Conservation (phyloP, 2,329 filamentous ascomycete species). For the Diaporthe batatas region DNA sequence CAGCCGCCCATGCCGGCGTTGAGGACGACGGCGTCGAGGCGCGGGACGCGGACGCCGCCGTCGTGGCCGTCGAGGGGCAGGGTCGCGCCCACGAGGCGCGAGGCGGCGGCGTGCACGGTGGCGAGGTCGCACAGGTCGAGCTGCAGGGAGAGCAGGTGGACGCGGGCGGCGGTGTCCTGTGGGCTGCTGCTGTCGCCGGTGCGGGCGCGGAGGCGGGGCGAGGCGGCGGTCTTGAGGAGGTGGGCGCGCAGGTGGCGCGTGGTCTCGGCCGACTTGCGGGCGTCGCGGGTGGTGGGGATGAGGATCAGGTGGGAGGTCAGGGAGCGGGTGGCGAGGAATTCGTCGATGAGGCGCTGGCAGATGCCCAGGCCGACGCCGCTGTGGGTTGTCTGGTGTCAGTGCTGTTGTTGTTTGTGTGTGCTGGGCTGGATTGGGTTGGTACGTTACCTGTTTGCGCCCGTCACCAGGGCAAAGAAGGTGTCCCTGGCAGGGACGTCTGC, state of each 20-base stretch:
- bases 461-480: slow-evolving; percentile 78
- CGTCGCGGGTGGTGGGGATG: slow-evolving; percentile 85
- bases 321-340: slow-evolving; percentile 81
- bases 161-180: slow-evolving; percentile 58
- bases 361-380: slow-evolving; percentile 91
- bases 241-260: slow-evolving; percentile 74
- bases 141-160: slow-evolving; percentile 71
- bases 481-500: slow-evolving; percentile 53
- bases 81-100: slow-evolving; percentile 58
- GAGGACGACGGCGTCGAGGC: slow-evolving; percentile 83
- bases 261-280: slow-evolving; percentile 80
- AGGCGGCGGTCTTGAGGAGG: slow-evolving; percentile 63
- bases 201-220: slow-evolving; percentile 56
- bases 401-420: too few relatives aligned
- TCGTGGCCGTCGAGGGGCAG: slow-evolving; percentile 58
- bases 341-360: slow-evolving; percentile 87
- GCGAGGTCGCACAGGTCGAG: slow-evolving; percentile 72
- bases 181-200: slow-evolving; percentile 54
- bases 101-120: slow-evolving; percentile 63
- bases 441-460: slow-evolving; percentile 84
- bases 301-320: slow-evolving; percentile 79
- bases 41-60: slow-evolving; percentile 68
- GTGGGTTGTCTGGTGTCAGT: slow-evolving; percentile 47
- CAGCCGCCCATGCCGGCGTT: slow-evolving; percentile 94
- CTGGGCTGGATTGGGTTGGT: not conserved